Evolutionary conservation across 768 basidiomycete genomes (phyloP).

Genomic region (Psilocybe azurescens): DNA sequence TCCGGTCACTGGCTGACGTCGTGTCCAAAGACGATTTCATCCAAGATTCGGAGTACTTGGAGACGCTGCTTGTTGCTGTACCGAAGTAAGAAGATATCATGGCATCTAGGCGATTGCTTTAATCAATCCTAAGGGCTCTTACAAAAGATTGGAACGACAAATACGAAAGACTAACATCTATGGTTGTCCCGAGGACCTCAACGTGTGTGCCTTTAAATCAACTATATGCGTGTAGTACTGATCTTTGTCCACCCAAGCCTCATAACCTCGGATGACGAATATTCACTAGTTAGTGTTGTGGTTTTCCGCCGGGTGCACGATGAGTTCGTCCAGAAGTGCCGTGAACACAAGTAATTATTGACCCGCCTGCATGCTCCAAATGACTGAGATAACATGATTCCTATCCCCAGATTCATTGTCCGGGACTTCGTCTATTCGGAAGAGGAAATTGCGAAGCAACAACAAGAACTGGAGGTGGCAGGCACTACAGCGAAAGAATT

Average conservation of each 20-base stretch:
- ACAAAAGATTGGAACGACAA: slow-evolving; percentile 88
- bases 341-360: slow-evolving; percentile 85
- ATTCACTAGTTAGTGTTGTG: slow-evolving; percentile 81
- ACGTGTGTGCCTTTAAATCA: slow-evolving; percentile 52
- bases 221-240: slow-evolving; percentile 7
- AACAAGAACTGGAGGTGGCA: slow-evolving; percentile 79
- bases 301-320: slow-evolving; percentile 92
- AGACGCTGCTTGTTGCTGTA: slow-evolving; percentile 91
- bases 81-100: slow-evolving; percentile 70
- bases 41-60: slow-evolving; percentile 90
- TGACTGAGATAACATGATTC: slow-evolving; percentile 9
- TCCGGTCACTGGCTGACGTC: slow-evolving; percentile 83
- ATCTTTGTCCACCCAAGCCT: slow-evolving; percentile 46
- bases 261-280: slow-evolving; percentile 89
- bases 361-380: background rate
- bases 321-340: slow-evolving; percentile 90
- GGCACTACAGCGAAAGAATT: slow-evolving; percentile 93
- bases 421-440: slow-evolving; percentile 95
- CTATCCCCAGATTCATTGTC: slow-evolving; percentile 74
- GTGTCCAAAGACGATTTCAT: slow-evolving; percentile 84
- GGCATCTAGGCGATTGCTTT: slow-evolving; percentile 24
- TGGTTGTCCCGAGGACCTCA: slow-evolving; percentile 95
- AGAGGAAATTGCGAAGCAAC: slow-evolving; percentile 78
- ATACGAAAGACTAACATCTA: slow-evolving; percentile 86
- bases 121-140: slow-evolving; percentile 58